phyloP scores from a whole-genome alignment of 352 stramenopile genomes.

The Blastocystis sp. region DNA sequence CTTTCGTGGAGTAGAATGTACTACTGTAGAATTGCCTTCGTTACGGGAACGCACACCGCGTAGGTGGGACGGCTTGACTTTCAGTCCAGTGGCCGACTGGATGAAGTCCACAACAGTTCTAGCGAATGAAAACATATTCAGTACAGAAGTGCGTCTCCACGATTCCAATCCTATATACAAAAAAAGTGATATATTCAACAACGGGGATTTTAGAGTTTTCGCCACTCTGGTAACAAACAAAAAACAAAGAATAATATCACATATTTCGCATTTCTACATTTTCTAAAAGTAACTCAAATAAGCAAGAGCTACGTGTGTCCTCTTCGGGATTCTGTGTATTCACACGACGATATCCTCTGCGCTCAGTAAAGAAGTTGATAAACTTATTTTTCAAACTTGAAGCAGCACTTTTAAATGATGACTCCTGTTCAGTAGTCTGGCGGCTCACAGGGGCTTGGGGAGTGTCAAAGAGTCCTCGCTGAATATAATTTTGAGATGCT shows the following conservation, averaged over 20 bases:
- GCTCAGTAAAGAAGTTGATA: constrained; percentile 27
- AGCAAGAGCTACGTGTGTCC: background rate
- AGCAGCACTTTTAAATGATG: background rate
- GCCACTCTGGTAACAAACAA: too few species aligned
- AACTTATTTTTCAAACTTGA: constrained; percentile 18
- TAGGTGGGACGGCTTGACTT: background rate
- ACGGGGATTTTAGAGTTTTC: too few species aligned
- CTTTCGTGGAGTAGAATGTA: background rate
- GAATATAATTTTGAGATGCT: background rate
- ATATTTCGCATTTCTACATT: background rate
- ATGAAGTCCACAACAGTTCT: constrained; percentile 55
- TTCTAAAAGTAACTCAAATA: background rate
- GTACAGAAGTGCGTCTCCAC: background rate
- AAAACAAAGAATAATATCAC: background rate
- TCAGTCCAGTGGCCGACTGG: constrained; percentile 33
- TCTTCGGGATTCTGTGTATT: background rate
- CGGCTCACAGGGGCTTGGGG: background rate
- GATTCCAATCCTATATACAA: background rate
- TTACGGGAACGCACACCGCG: background rate
- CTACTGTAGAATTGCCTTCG: background rate
- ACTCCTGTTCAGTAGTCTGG: background rate
- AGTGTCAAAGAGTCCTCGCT: background rate
- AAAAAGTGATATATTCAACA: too few species aligned
- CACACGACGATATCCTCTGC: constrained; percentile 32
- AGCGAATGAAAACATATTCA: constrained; percentile 43